phyloP scores from a whole-genome alignment of 108 stramenopile genomes.

The Nitzschia putrida region DNA sequence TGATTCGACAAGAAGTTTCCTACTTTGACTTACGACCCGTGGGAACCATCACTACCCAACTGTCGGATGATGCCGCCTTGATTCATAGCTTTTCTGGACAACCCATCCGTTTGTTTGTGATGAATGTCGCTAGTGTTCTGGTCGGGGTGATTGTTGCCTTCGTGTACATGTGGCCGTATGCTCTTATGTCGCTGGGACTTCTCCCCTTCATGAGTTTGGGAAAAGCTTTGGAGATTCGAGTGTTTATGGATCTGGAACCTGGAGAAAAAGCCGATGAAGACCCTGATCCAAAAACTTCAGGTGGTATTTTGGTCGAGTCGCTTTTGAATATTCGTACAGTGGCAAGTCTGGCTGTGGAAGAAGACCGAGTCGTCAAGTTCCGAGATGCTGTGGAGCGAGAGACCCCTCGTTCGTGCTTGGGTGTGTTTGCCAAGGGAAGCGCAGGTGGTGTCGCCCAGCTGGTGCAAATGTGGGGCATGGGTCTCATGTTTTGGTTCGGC shows the following conservation, averaged over 20 bases:
- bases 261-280: slow-evolving; percentile 33
- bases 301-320: slow-evolving; percentile 60
- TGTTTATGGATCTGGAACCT: slow-evolving; percentile 39
- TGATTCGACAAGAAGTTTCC: slow-evolving; percentile 53
- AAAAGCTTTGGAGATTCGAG: slow-evolving; percentile 58
- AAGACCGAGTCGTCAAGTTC: slow-evolving; percentile 31
- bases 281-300: slow-evolving; percentile 51
- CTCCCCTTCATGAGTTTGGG: slow-evolving; percentile 67
- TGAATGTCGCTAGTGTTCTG: slow-evolving; percentile 50
- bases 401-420: slow-evolving; percentile 27
- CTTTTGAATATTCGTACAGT: slow-evolving; percentile 70
- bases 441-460: slow-evolving; percentile 42
- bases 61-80: slow-evolving; percentile 67
- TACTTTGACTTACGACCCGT: slow-evolving; percentile 52
- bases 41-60: slow-evolving; percentile 57
- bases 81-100: slow-evolving; percentile 64
- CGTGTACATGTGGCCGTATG: slow-evolving; percentile 69
- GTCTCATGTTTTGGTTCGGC: slow-evolving; percentile 70
- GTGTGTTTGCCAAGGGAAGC: slow-evolving; percentile 38
- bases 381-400: slow-evolving; percentile 32
- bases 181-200: slow-evolving; percentile 41
- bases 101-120: slow-evolving; percentile 54
- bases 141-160: slow-evolving; percentile 63
- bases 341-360: slow-evolving; percentile 55
- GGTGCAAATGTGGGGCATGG: slow-evolving; percentile 60